Conservation (phyloP, 306 rosid genomes). For the Medicago ruthenica region DNA sequence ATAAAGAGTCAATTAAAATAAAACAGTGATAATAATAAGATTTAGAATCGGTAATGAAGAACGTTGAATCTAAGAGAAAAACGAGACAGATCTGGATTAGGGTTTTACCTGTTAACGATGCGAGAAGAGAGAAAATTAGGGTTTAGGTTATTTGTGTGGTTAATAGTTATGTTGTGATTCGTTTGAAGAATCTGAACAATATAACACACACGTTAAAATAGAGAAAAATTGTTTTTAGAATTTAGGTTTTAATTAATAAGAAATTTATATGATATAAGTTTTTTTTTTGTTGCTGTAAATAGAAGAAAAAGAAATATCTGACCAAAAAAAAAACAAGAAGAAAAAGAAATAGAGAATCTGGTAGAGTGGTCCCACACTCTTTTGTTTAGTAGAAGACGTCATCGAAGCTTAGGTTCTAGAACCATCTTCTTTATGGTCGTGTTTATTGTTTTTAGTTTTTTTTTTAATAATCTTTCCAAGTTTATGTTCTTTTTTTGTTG, state of each 20-base stretch:
- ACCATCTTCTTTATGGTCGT: no score
- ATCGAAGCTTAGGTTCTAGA: no score
- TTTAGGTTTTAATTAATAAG: not conserved
- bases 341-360: no score
- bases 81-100: not conserved
- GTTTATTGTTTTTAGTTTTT: no score
- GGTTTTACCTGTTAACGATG: slow-evolving; percentile 12
- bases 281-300: no score
- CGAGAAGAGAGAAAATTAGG: not conserved
- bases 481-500: no score
- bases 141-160: not conserved
- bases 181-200: not conserved
- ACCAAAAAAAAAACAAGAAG: no score
- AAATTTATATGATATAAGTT: not conserved
- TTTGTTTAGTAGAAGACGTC: no score
- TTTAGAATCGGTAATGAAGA: not conserved
- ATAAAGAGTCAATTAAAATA: not conserved
- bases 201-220: not conserved
- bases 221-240: not conserved
- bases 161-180: not conserved
- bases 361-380: no score
- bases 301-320: no score
- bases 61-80: not conserved
- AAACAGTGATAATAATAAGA: not conserved
- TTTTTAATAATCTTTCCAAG: no score